These are phyloP conservation scores for Sphagnurus paluster DNA, from an alignment of 1,284 basidiomycete genomes.

Conservation along the genomic window DNA sequence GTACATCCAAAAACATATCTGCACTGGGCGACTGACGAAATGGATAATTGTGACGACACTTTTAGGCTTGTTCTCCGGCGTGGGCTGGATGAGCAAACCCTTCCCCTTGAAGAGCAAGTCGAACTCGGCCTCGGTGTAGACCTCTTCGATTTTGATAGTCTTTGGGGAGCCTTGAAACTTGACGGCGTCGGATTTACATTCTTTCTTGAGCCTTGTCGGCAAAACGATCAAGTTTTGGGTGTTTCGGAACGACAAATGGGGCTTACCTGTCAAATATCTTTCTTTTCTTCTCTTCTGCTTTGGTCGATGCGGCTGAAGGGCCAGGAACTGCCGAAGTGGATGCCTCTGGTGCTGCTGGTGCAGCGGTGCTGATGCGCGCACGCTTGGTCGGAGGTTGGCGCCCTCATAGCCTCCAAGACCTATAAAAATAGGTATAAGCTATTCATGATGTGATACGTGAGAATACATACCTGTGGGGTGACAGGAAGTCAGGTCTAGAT, in stretches of 20 bases:
- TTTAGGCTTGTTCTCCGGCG: conserved; percentile 36
- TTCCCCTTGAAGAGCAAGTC: conserved; percentile 36
- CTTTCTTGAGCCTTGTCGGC: conserved; percentile 36
- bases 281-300: conserved; percentile 39
- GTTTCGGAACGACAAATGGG: background rate
- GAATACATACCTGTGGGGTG: conserved; percentile 18
- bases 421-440: conserved; percentile 10
- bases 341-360: conserved; percentile 13
- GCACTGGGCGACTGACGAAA: conserved; percentile 27
- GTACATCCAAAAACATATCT: background rate
- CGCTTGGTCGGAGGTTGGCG: conserved; percentile 32
- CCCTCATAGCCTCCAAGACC: conserved; percentile 39
- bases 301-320: conserved; percentile 25
- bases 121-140: conserved; percentile 36
- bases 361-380: conserved; percentile 22
- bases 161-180: conserved; percentile 41
- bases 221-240: background rate
- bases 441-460: background rate
- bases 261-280: conserved; percentile 39
- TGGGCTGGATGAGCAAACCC: conserved; percentile 34
- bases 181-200: conserved; percentile 38
- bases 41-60: conserved; percentile 38
- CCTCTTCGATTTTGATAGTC: conserved; percentile 38
- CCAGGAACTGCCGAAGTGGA: conserved; percentile 17
- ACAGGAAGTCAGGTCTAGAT: conserved; percentile 25